Conservation (phyloP, 169 alveolate genomes). For the Theileria sp. region DNA sequence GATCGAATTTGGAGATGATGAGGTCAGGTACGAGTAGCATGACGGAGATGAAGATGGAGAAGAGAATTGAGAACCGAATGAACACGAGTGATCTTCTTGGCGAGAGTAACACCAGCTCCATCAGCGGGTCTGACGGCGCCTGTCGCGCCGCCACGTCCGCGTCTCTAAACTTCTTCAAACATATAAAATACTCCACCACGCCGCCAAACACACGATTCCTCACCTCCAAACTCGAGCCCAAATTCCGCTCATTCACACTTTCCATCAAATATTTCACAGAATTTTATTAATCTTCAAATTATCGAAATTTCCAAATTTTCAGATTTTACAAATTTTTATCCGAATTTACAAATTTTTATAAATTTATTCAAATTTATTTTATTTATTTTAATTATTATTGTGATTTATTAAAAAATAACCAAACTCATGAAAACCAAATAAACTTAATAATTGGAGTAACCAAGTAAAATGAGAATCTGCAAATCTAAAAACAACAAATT, state of each 20-base stretch:
- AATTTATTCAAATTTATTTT: too few species aligned
- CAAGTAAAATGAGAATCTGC: too few species aligned
- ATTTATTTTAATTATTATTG: too few species aligned
- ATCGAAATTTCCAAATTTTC: neutral
- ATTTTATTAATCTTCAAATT: too few species aligned
- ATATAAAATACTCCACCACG: constrained; percentile 31
- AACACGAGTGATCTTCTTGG: constrained; percentile 41
- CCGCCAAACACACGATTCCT: neutral
- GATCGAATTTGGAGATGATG: neutral
- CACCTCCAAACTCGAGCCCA: constrained; percentile 34
- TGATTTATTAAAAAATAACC: too few species aligned
- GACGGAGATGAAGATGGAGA: constrained; percentile 29
- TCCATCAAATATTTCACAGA: neutral
- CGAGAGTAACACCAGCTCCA: constrained; percentile 48
- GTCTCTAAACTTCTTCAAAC: constrained; percentile 24
- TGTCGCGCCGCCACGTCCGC: neutral
- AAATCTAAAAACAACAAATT: too few species aligned
- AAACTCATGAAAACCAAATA: too few species aligned
- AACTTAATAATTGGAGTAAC: too few species aligned
- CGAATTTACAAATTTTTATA: too few species aligned
- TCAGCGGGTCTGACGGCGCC: constrained; percentile 18
- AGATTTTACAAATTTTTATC: too few species aligned
- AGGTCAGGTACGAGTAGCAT: constrained; percentile 37
- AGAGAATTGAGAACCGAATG: constrained; percentile 19
- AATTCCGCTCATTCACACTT: neutral